Base-by-base conservation (phyloP, 2,329 filamentous ascomycete species). In the Venturiaceae sp. region DNA sequence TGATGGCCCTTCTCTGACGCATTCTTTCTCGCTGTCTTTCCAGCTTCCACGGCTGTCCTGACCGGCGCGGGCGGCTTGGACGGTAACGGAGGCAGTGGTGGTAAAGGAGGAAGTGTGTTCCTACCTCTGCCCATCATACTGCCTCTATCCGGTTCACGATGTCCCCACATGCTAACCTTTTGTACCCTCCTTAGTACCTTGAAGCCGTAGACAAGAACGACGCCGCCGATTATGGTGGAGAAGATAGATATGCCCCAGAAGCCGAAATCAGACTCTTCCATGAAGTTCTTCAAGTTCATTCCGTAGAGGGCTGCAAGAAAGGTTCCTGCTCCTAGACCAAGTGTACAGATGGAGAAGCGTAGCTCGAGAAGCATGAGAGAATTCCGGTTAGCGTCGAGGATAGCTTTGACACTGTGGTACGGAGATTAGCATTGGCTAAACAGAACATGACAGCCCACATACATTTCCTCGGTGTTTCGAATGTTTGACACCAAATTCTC, bases 281-380 rank as follows among this genome's bases (percentile, higher is more conserved):
- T 90, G 72, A 96, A 97, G 74, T 97, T 97, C 70, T 96, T 95
- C 63, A 99, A 78, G 76, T 99, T 99, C 92, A 97, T 97, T 66
- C 94, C 94, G 79, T 97, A 99, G n/a, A 99, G 84, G n/a, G 92
- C 92, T 8, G 94, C 95, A 66, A 96, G 82, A 69, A 97, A 95
- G 54, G 94, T 96, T 58, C 94, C 94, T 69, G 92, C 90, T 58
- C 90, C 92, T 53, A 97, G 84, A n/a, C 92, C 91, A 4, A 99
- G 83, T 1, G 94, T 97, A 59, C 91, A 90, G 61, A 99, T 92
- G 69, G 88, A 94, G 75, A 97, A 96, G 70, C 95, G 96, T 65
- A 99, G 85, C 63, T 97, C 94, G 33, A 97, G 82, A 19, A 99
- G 80, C 94, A 99, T 99, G 64, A 99, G 88, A 8, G 91, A 88